Percentiles rank a stretch among this genome's conserved stretches.
Evolutionary conservation across 2,329 filamentous ascomycete genomes (phyloP).

Genomic region (Microdochium paspali): DNA sequence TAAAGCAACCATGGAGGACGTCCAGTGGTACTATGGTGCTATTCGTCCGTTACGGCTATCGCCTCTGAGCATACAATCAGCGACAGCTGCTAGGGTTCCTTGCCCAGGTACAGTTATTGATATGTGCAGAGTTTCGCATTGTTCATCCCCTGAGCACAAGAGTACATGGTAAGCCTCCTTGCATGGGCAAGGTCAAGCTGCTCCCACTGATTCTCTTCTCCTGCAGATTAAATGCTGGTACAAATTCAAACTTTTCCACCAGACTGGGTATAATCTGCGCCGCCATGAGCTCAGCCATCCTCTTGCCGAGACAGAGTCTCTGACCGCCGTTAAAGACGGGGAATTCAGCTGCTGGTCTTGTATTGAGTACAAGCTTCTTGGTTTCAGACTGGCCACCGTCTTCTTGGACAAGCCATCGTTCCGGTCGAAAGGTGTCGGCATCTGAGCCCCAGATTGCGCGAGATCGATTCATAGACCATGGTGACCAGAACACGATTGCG

Average conservation of each 20-base stretch:
- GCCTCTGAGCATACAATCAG: too few relatives aligned
- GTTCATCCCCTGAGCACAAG: neutral
- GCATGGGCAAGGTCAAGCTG: slow-evolving; percentile 20
- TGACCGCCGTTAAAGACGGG: slow-evolving; percentile 57
- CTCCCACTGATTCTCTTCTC: slow-evolving; percentile 45
- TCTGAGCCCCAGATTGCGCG: slow-evolving; percentile 45
- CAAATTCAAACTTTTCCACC: slow-evolving; percentile 40
- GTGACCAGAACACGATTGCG: slow-evolving; percentile 52
- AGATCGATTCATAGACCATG: slow-evolving; percentile 56
- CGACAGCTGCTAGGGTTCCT: too few relatives aligned
- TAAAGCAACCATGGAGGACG: too few relatives aligned
- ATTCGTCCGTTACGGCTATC: too few relatives aligned
- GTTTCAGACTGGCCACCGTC: slow-evolving; percentile 12
- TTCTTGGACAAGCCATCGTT: slow-evolving; percentile 37
- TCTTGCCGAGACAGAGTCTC: slow-evolving; percentile 52
- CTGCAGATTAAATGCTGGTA: slow-evolving; percentile 22
- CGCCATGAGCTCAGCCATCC: slow-evolving; percentile 53
- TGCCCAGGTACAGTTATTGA: too few relatives aligned
- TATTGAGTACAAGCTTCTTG: slow-evolving; percentile 30
- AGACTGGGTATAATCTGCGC: slow-evolving; percentile 45
- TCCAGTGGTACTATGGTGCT: too few relatives aligned
- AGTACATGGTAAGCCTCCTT: neutral
- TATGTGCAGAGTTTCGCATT: too few relatives aligned
- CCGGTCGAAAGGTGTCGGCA: slow-evolving; percentile 44
- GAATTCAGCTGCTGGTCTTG: slow-evolving; percentile 38